Conservation (phyloP, 2,329 filamentous ascomycete species). For the Trichoderma brevicompactum region DNA sequence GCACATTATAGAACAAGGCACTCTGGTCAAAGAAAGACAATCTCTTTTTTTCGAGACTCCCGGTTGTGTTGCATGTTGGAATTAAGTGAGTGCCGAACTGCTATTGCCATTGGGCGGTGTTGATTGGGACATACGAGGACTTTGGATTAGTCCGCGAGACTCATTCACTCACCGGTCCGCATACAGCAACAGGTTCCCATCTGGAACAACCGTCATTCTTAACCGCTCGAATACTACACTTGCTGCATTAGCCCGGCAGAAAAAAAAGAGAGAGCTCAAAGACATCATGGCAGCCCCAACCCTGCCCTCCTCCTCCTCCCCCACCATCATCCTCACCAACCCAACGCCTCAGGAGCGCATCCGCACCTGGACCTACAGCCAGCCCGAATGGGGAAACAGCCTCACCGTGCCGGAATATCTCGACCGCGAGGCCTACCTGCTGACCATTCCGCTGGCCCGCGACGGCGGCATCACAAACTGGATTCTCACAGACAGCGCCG, state of each 20-base stretch:
- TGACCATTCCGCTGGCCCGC: conserved; percentile 60
- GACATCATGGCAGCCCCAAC: conserved; percentile 2
- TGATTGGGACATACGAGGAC: too few relatives aligned
- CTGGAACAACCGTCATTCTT: too few relatives aligned
- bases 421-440: conserved; percentile 61
- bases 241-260: not conserved
- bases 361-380: conserved; percentile 60
- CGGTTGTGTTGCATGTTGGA: too few relatives aligned
- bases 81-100: too few relatives aligned
- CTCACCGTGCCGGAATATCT: conserved; percentile 61
- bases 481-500: conserved; percentile 60
- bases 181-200: too few relatives aligned
- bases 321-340: conserved; percentile 50
- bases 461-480: conserved; percentile 65
- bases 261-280: not conserved
- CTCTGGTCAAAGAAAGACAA: too few relatives aligned
- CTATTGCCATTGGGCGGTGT: too few relatives aligned
- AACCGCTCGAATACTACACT: not conserved
- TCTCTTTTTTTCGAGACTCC: too few relatives aligned
- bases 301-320: conserved; percentile 35
- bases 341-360: conserved; percentile 61
- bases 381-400: conserved; percentile 62
- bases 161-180: too few relatives aligned
- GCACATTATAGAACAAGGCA: too few relatives aligned
- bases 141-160: too few relatives aligned